Evolutionary conservation across 2,329 filamentous ascomycete species (phyloP).

Genomic region (Monosporascus sp.): DNA sequence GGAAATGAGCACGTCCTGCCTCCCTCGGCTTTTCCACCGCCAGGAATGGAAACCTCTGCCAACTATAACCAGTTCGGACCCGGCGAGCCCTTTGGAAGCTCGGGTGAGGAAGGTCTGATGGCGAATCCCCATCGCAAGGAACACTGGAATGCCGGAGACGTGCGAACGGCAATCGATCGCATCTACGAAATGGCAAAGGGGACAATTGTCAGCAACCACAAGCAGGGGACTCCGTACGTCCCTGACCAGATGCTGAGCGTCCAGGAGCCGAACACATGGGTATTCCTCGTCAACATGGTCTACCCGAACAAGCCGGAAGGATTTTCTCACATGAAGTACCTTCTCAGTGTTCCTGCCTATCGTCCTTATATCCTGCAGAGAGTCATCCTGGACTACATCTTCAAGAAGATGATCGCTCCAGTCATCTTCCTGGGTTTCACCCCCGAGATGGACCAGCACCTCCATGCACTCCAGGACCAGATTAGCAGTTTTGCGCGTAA

Average conservation of each 20-base stretch:
- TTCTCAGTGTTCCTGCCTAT: slow-evolving; percentile 13
- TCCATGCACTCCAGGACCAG: slow-evolving; percentile 19
- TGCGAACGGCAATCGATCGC: slow-evolving; percentile 17
- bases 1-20: too few species aligned
- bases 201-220: slow-evolving; percentile 20
- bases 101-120: background rate
- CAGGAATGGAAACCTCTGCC: background rate
- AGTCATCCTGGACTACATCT: slow-evolving; percentile 22
- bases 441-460: slow-evolving; percentile 18
- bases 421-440: slow-evolving; percentile 24
- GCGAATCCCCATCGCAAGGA: slow-evolving; percentile 16
- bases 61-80: background rate
- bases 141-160: slow-evolving; percentile 18
- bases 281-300: slow-evolving; percentile 19
- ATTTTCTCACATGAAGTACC: slow-evolving; percentile 16
- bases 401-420: slow-evolving; percentile 22
- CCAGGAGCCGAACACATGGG: slow-evolving; percentile 20
- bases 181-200: slow-evolving; percentile 23
- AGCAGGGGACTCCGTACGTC: slow-evolving; percentile 10
- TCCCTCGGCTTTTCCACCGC: too few species aligned
- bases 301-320: slow-evolving; percentile 15
- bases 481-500: slow-evolving; percentile 15
- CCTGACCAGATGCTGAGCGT: slow-evolving; percentile 7
- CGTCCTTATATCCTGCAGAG: slow-evolving; percentile 24
- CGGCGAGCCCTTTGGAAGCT: background rate